Conservation (phyloP, 2,329 filamentous ascomycete species). For the Hypocreales sp. region DNA sequence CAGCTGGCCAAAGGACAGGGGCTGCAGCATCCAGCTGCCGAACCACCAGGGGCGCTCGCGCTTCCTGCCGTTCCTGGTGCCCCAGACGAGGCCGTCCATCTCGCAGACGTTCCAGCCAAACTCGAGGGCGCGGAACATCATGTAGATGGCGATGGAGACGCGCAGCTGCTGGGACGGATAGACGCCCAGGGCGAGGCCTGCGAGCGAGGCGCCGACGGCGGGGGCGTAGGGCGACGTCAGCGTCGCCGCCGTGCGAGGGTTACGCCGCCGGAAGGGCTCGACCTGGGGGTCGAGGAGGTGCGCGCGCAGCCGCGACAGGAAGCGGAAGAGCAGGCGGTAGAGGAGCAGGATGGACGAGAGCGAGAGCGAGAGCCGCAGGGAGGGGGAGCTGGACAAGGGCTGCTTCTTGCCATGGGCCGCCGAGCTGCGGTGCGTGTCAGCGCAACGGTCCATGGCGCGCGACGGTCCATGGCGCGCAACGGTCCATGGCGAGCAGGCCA, state of each 20-base stretch:
- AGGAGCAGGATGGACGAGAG: slow-evolving; percentile 75
- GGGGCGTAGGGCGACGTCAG: slow-evolving; percentile 76
- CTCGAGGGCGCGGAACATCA: slow-evolving; percentile 67
- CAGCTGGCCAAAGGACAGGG: slow-evolving; percentile 59
- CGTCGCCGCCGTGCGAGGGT: slow-evolving; percentile 57
- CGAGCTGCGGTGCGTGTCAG: slow-evolving; percentile 6
- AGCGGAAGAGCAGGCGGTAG: slow-evolving; percentile 79
- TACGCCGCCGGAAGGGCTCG: slow-evolving; percentile 64
- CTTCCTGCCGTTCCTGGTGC: slow-evolving; percentile 33
- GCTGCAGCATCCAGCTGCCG: slow-evolving; percentile 71
- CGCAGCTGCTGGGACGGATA: slow-evolving; percentile 52
- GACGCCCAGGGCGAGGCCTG: slow-evolving; percentile 68
- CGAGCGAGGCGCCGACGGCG: slow-evolving; percentile 77
- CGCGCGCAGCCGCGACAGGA: slow-evolving; percentile 64
- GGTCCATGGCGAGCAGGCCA: neutral
- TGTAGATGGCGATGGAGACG: slow-evolving; percentile 67
- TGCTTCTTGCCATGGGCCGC: slow-evolving; percentile 25
- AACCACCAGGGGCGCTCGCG: slow-evolving; percentile 66
- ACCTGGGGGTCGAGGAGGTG: slow-evolving; percentile 72
- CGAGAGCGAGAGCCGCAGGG: slow-evolving; percentile 65
- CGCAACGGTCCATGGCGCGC: neutral
- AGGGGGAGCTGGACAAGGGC: slow-evolving; percentile 47
- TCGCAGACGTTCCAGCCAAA: slow-evolving; percentile 76
- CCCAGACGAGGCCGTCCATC: slow-evolving; percentile 54
- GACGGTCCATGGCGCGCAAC: no score